Base-by-base conservation (phyloP, 345 rosid species). In the Murraya paniculata region DNA sequence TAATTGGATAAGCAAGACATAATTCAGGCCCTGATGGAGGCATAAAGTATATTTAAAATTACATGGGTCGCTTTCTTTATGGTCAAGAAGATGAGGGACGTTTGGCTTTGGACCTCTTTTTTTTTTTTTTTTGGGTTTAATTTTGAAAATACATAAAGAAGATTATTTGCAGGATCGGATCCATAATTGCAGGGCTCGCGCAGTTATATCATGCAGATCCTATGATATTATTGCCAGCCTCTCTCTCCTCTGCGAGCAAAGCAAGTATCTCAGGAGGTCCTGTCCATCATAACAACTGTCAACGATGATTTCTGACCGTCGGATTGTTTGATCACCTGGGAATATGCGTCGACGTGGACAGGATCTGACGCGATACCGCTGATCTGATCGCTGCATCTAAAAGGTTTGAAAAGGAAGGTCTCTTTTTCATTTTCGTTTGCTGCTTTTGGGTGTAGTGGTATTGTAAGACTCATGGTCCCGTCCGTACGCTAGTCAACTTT, bases 141-240 rank as follows among this genome's bases (percentile, higher is more conserved):
- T 11, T 45, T 45, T 45, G 16, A 45, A 65, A 45, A 65, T 7
- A 72, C 21, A 38, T 66, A 0, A 24, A 67, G 25, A 61, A 61
- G 76, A 73, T 81, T 80, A 78, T 82, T 22, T n/a, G 61, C 61
- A 22, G 24, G 68, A 69, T 64, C 64, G 50, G 50, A 81, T 78
- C 77, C 78, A 31, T 28, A 67, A 21, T 77, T 71, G 72, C 79
- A 55, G 80, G 56, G 55, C 30, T 24, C 3, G 77, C 78, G 80
- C 73, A 76, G 70, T 76, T 82, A 80, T 82, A 81, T 71, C 86
- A 81, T 80, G 78, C 84, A 82, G 83, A 82, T 84, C 85, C 85
- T 72, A 86, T 68, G 81, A 64, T 78, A 56, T 73, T 75, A 77
- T 80, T 75, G 65, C 27, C 71, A 61, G 41, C 71, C 39, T 72